A percentile compares a stretch with the other conserved stretches of the same genome.
Conservation (phyloP, 345 rosid genomes). For the Moringa oleifera region DNA sequence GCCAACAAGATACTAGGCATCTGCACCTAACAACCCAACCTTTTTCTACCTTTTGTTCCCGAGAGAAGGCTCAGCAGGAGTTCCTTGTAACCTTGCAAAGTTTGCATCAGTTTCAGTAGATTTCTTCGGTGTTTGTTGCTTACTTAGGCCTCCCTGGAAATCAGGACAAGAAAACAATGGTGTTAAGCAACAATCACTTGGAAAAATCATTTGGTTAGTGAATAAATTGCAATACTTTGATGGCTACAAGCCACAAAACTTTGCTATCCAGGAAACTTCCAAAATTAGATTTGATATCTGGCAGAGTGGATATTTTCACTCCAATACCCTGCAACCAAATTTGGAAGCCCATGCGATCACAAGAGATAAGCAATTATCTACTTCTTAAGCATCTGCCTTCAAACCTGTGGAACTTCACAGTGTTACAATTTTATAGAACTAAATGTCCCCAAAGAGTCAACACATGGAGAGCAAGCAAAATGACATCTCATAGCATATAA, state of each 20-base stretch:
- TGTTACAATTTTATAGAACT: no score
- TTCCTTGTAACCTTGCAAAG: constrained; percentile 23
- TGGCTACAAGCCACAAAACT: no score
- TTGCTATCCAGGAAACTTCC: no score
- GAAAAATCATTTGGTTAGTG: neutral
- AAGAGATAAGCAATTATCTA: neutral
- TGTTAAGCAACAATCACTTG: neutral
- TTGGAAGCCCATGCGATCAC: neutral
- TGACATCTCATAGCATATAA: neutral
- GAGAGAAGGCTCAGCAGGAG: constrained; percentile 21
- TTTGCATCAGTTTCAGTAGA: constrained; percentile 37
- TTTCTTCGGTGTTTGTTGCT: constrained; percentile 36
- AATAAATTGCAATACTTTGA: no score
- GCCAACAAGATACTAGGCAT: neutral
- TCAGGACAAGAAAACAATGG: neutral
- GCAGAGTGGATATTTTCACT: neutral
- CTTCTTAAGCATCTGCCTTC: no score
- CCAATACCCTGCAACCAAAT: neutral
- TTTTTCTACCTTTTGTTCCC: constrained; percentile 20
- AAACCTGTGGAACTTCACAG: no score
- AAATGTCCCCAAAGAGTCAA: neutral
- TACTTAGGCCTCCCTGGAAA: constrained; percentile 45
- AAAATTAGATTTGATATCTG: neutral
- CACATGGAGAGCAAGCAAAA: neutral
- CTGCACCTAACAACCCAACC: neutral